Conservation (phyloP, 2,329 filamentous ascomycete species). For the Tolypocladium paradoxum region DNA sequence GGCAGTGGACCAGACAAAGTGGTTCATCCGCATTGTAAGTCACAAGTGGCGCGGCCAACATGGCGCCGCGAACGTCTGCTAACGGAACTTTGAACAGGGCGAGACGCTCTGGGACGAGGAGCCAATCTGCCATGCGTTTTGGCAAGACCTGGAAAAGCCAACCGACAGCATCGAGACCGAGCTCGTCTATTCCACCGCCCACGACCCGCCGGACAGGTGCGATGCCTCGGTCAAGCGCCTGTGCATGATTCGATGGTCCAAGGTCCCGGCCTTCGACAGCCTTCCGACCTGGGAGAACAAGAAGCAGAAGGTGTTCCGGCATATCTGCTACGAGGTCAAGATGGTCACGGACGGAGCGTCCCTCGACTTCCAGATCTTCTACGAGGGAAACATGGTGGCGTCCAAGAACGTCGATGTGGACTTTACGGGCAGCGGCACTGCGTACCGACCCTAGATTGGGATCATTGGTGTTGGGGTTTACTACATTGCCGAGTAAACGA, state of each 20-base stretch:
- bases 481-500: too few relatives aligned
- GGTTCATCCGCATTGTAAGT: conserved; percentile 15
- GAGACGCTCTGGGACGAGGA: background rate
- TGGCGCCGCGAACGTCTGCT: background rate
- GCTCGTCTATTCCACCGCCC: conserved; percentile 3
- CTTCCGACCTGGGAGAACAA: conserved; percentile 4
- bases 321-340: conserved; percentile 3
- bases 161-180: conserved; percentile 2
- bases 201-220: background rate
- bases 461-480: too few relatives aligned
- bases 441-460: too few relatives aligned
- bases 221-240: conserved; percentile 6
- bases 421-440: background rate
- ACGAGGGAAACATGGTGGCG: conserved; percentile 1
- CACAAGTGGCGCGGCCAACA: background rate
- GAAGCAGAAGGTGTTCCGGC: background rate
- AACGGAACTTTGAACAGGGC: background rate
- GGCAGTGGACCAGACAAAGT: conserved; percentile 11
- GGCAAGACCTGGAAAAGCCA: conserved; percentile 4
- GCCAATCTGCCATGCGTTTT: conserved; percentile 1
- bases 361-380: conserved; percentile 6
- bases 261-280: conserved; percentile 1
- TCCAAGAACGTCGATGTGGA: conserved; percentile 5
- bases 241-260: conserved; percentile 6
- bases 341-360: conserved; percentile 7